phyloP scores from a whole-genome alignment of 2,329 filamentous ascomycete species.

The Fusarium nodosum region DNA sequence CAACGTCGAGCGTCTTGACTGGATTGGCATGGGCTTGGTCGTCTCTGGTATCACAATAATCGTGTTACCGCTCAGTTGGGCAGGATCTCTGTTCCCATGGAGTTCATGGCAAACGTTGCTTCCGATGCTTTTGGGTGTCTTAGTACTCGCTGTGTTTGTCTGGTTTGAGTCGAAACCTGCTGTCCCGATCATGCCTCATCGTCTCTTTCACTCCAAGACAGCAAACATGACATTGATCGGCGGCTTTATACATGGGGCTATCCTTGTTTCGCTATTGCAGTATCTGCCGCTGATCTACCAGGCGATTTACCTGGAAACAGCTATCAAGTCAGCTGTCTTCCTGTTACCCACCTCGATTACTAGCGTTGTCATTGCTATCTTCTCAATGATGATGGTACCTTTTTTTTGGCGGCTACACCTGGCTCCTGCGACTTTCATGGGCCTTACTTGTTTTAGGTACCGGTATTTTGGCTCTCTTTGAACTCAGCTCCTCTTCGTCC shows the following conservation, averaged over 20 bases:
- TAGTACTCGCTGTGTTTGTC: neutral
- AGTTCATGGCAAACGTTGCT: constrained; percentile 19
- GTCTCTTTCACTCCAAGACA: constrained; percentile 13
- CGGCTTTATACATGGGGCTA: constrained; percentile 17
- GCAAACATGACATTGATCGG: constrained; percentile 31
- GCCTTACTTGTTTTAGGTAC: constrained; percentile 7
- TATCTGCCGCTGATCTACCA: constrained; percentile 21
- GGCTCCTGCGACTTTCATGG: constrained; percentile 19
- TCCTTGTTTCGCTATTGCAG: constrained; percentile 20
- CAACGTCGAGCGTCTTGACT: constrained; percentile 24
- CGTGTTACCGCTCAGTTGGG: constrained; percentile 25
- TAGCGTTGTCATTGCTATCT: constrained; percentile 15
- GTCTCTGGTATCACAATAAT: constrained; percentile 20
- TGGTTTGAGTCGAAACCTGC: constrained; percentile 19
- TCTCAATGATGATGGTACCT: constrained; percentile 32
- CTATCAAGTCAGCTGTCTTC: constrained; percentile 17
- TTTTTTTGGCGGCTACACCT: constrained; percentile 22
- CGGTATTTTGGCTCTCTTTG: constrained; percentile 6
- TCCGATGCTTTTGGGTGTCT: constrained; percentile 11
- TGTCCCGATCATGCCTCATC: constrained; percentile 26
- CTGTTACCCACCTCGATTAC: constrained; percentile 7
- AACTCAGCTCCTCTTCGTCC: neutral
- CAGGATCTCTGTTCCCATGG: constrained; percentile 25
- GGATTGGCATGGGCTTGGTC: constrained; percentile 20
- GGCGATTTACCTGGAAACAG: constrained; percentile 20